Evolutionary conservation across 2,329 filamentous ascomycete species (phyloP), one percentile per base, ranked within the genome.

Genomic region (Trichophyton benhamiae): DNA sequence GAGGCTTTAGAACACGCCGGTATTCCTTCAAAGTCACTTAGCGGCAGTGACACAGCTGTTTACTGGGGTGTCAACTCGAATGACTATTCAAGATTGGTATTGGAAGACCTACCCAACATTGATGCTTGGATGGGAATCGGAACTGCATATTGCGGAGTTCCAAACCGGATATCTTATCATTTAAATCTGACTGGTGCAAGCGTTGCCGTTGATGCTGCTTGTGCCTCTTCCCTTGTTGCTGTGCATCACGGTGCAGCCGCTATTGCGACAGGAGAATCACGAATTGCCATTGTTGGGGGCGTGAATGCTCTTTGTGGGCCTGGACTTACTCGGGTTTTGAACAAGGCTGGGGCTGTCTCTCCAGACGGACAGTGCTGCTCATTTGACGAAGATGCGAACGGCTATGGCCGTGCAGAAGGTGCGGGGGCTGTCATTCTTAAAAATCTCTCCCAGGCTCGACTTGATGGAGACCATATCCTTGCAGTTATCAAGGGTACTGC

Each of bases 401-500:
- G 85, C 1, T 87, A 86, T 66, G 83, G 80, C 0, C 77, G 83
- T 41, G 84, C 83, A 1, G 85, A 87, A 67, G 85, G 84, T 0
- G 75, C 81, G 41, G 83, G 78, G 0, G 77, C 82, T 22, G 80
- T 91, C 60, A 79, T 91, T 44, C 77, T 91, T 57, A 91, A 91
- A 79, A 81, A 87, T 27, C 82, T 89, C 9, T 85, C 88, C 61
- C 87, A 91, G 71, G 87, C 87, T 2, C 71, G 87, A 59, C 81
- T 82, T 1, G 87, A 91, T 68, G 84, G 87, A 65, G 88, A 91
- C 61, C 67, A 69, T n/a, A 72, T 75, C 57, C 53, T n/a, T 17
- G 55, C 90, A 2, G 90, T 89, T 41, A 95, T 89, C 0, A 27
- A 33, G 3, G 55, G 33, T 25, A 58, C 30, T 4, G 33, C 33